Evolutionary conservation across 768 basidiomycete species (phyloP), one percentile per base, ranked within the genome.

Genomic region (Rhizopogon roseolus): DNA sequence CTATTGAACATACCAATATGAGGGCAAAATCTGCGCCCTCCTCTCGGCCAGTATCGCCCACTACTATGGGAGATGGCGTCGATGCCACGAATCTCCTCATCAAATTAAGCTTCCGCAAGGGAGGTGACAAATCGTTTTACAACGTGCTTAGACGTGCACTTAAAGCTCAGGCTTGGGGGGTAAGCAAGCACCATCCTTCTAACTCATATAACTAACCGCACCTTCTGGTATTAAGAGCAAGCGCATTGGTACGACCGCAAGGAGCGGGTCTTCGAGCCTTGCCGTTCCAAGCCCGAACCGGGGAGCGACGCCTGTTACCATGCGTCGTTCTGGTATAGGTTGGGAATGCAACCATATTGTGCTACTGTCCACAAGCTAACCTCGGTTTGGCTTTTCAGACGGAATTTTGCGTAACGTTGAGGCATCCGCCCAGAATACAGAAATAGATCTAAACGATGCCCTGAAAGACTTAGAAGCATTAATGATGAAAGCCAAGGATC

Each of bases 401-500:
- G 90, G 92, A 1, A 92, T 98, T 57, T 71, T 98, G 44, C 82
- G 82, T 53, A 81, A 76, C 2, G 89, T 94, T 40, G 84, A 90
- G 66, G 74, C 78, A 13, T 81, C 84, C 8, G 81, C 84, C 1
- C 79, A 85, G 60, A 79, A 76, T 5, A 76, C 84, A 14, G 79
- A 84, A 42, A 79, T 78, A 7, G 76, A 85, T 57, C 81, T 98
- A 72, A 76, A 78, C 25, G 82, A 85, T 58, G 90, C 93, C 0
- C 76, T 98, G 32, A 76, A 84, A 59, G 97, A 98, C 63, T 79
- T 98, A 34, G 93, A 98, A 65, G 88, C 87, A 0, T 71, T 98
- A 43, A 94, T 90, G 88, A 76, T 86, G 45, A 90, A 95, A 65
- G 93, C 94, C 1, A 87, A 84, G 58, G 93, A 95, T 60, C 96